Percentiles rank a stretch among this genome's conserved stretches.
Evolutionary conservation across 177 flowering plant genomes (phyloP).

Genomic region (Tripterygium wilfordii): DNA sequence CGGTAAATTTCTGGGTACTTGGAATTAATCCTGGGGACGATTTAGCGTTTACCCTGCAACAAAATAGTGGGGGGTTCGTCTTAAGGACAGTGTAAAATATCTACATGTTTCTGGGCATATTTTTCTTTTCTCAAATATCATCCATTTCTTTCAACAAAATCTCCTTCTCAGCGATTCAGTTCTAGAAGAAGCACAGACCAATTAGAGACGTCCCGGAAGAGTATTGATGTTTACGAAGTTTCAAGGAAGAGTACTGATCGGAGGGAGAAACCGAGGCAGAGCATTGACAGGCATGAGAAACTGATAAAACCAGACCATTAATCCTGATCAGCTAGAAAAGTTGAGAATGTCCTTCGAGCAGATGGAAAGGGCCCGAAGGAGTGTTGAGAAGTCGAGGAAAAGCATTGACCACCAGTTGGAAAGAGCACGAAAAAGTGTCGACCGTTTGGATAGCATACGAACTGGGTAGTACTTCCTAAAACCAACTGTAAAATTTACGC

Average conservation of each 20-base stretch:
- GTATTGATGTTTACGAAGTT: conserved; percentile 59
- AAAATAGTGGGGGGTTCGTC: too few relatives aligned
- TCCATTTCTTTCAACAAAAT: too few relatives aligned
- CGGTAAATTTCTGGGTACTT: too few relatives aligned
- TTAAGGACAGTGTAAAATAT: too few relatives aligned
- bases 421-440: conserved; percentile 82
- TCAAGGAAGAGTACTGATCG: conserved; percentile 78
- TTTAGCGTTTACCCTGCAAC: too few relatives aligned
- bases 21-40: too few relatives aligned
- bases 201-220: conserved; percentile 55
- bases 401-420: conserved; percentile 65
- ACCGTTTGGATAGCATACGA: conserved; percentile 73
- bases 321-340: conserved; percentile 52
- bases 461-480: conserved; percentile 41
- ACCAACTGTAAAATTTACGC: conserved; percentile 22
- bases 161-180: conserved; percentile 57
- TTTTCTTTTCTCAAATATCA: too few relatives aligned
- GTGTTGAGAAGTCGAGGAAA: conserved; percentile 76
- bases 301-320: conserved; percentile 32
- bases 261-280: conserved; percentile 75
- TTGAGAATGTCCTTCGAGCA: conserved; percentile 65
- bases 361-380: conserved; percentile 69
- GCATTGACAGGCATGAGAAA: conserved; percentile 60
- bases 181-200: conserved; percentile 62
- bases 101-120: too few relatives aligned